Conservation (phyloP, 2,329 filamentous ascomycete genomes). For the Plectosphaerella sp. region DNA sequence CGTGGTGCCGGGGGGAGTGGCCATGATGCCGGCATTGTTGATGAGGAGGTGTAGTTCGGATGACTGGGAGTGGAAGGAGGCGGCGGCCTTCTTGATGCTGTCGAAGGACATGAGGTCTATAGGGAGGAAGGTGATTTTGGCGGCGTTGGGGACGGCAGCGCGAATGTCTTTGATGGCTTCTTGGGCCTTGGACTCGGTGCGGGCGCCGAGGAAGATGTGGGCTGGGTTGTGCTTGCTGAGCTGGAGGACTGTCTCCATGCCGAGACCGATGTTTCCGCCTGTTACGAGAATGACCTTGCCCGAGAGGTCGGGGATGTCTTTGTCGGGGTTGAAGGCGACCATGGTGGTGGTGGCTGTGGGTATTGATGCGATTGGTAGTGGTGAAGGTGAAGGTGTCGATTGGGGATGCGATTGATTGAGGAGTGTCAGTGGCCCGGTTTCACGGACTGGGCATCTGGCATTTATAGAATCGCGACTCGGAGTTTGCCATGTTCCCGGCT, state of each 20-base stretch:
- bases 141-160: conserved; percentile 11
- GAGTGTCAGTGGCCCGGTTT: neutral
- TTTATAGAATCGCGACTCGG: too few relatives aligned
- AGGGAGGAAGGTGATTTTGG: conserved; percentile 25
- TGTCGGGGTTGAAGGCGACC: conserved; percentile 6
- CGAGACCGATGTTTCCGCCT: conserved; percentile 17
- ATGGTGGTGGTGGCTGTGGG: neutral
- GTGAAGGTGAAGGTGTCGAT: neutral
- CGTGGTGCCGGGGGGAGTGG: conserved; percentile 25
- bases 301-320: conserved; percentile 8
- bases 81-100: conserved; percentile 35
- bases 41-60: conserved; percentile 37
- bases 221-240: conserved; percentile 10
- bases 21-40: conserved; percentile 41
- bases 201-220: conserved; percentile 10
- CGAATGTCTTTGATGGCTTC: conserved; percentile 32
- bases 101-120: conserved; percentile 40
- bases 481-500: too few relatives aligned
- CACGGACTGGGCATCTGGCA: too few relatives aligned
- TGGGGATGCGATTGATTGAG: neutral
- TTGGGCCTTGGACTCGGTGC: conserved; percentile 19
- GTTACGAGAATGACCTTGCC: conserved; percentile 12
- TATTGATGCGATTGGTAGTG: too few relatives aligned
- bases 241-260: conserved; percentile 13
- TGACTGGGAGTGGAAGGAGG: conserved; percentile 25